Base-by-base conservation (phyloP, 805 yeast species). In the Ogataea methylovora region DNA sequence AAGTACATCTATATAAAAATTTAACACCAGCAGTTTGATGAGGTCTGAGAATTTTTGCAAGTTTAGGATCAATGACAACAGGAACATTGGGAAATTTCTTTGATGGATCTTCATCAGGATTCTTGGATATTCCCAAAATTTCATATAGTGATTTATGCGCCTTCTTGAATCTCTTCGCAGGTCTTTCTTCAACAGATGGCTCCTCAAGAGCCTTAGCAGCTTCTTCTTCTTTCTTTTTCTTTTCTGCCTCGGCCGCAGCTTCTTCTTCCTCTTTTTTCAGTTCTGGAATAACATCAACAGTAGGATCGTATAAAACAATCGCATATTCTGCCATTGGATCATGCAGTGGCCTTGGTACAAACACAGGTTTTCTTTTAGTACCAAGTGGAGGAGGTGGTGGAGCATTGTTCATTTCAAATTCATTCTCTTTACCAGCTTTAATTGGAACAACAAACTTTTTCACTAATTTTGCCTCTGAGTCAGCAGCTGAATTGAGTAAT, bases 11-110 rank as follows among this genome's bases (percentile, higher is more conserved):
- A 50, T 87, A 92, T 38, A 92, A 61, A 53, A 92, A 92, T 54
- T 84, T 76, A 27, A 90, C 96, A 42, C 98, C 98, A 32, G 90
- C 94, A 4, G 92, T 79, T 56, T 92, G 98, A 65, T 92, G 98
- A 1, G 98, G 98, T 44, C 98, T 73, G 30, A 92, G 64, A 28
- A 85, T 79, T 51, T 83, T 84, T 16, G 92, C 76, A 23, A 92
- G 63, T 38, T 70, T 72, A 0, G 98, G 98, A 54, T 92, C 98
- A 30, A 92, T 83, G 1, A 92, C 97, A 7, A 92, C 97, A 0
- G 98, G 95, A 8, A 92, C 97, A 50, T 84, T 79, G 0, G 95
- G 85, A 44, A 73, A 78, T 42, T 69, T 75, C 39, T 61, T 65
- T 31, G 47, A 56, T 21, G 59, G 48, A 15, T 63, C 60, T 18